phyloP scores from a whole-genome alignment of 176 grass and related monocot genomes.

The Carex parvula region DNA sequence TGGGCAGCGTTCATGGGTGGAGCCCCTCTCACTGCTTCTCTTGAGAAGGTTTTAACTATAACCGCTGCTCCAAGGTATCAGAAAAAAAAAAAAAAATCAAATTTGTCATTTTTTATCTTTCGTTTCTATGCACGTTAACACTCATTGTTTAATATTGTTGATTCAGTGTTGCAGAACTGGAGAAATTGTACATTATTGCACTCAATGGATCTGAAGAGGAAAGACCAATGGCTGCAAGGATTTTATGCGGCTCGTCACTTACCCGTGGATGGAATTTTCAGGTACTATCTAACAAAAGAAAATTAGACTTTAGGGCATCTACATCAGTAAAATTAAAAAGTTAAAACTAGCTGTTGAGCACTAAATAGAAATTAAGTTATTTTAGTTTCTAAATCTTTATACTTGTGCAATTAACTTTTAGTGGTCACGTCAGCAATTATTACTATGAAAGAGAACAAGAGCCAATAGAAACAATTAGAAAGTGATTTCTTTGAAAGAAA shows the following conservation, averaged over 20 bases:
- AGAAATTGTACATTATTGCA: slow-evolving; percentile 71
- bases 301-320: neutral
- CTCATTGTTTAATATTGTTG: slow-evolving; percentile 23
- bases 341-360: too few species aligned
- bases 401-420: too few species aligned
- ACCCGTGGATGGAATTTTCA: slow-evolving; percentile 93
- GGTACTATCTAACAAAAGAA: slow-evolving; percentile 37
- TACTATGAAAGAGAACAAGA: too few species aligned
- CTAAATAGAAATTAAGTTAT: too few species aligned
- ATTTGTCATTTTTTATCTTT: slow-evolving; percentile 12
- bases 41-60: slow-evolving; percentile 65
- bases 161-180: slow-evolving; percentile 68
- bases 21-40: slow-evolving; percentile 58
- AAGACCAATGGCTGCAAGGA: slow-evolving; percentile 83
- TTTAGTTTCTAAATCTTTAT: too few species aligned
- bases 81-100: slow-evolving; percentile 9
- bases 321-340: too few species aligned
- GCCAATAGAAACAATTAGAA: too few species aligned
- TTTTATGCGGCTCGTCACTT: slow-evolving; percentile 86
- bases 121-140: neutral
- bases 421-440: too few species aligned
- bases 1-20: slow-evolving; percentile 92
- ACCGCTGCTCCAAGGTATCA: slow-evolving; percentile 89
- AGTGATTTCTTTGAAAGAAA: too few species aligned
- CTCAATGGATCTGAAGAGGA: slow-evolving; percentile 88